phyloP scores from a whole-genome alignment of 2,329 filamentous ascomycete species.

The Colletotrichum graminicola region DNA sequence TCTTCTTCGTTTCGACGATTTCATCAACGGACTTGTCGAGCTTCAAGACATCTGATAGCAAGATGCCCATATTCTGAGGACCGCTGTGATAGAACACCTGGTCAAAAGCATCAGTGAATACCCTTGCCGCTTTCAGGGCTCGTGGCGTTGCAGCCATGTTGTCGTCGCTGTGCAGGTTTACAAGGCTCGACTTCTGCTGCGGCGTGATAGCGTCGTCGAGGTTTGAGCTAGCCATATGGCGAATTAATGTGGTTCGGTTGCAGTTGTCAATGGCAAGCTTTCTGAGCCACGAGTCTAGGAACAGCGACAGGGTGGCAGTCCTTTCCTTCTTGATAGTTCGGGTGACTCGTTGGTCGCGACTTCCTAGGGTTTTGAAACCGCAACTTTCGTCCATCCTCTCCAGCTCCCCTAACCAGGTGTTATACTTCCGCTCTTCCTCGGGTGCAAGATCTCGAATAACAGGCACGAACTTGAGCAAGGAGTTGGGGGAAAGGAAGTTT shows the following conservation, averaged over 20 bases:
- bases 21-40: conserved; percentile 67
- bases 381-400: conserved; percentile 69
- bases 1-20: conserved; percentile 66
- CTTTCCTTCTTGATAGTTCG: conserved; percentile 65
- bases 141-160: conserved; percentile 53
- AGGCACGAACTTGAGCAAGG: conserved; percentile 71
- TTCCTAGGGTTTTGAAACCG: conserved; percentile 65
- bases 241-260: conserved; percentile 65
- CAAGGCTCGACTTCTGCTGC: conserved; percentile 65
- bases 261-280: conserved; percentile 63
- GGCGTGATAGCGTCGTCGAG: conserved; percentile 63
- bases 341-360: conserved; percentile 62
- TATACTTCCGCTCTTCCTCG: conserved; percentile 68
- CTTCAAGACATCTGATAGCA: conserved; percentile 64
- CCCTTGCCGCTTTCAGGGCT: conserved; percentile 57
- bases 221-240: conserved; percentile 64
- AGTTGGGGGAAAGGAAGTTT: conserved; percentile 71
- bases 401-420: conserved; percentile 68
- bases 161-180: conserved; percentile 61
- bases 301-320: conserved; percentile 63
- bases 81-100: conserved; percentile 60
- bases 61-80: conserved; percentile 54
- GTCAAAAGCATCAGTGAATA: conserved; percentile 70
- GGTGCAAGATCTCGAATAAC: conserved; percentile 69
- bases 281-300: conserved; percentile 67